Percentiles rank a stretch among this genome's conserved stretches.
phyloP scores from a whole-genome alignment of 306 rosid species.

The Dalbergia cultrata region DNA sequence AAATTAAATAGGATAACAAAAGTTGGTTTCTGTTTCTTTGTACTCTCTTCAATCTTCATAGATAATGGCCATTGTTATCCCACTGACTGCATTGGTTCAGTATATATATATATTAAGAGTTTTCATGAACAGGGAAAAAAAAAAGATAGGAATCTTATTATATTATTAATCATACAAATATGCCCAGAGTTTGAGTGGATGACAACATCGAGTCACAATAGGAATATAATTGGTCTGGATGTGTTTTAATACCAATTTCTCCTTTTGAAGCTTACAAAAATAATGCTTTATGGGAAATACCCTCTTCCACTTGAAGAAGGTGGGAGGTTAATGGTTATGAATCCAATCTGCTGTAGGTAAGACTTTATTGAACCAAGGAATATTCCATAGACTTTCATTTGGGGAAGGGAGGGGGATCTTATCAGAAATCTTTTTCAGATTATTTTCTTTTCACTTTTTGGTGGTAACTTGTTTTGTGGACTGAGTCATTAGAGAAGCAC shows the following conservation, averaged over 20 bases:
- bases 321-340: slow-evolving; percentile 10
- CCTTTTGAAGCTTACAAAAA: background rate
- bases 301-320: slow-evolving; percentile 35
- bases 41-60: background rate
- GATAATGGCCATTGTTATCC: background rate
- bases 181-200: background rate
- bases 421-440: background rate
- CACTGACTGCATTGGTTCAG: background rate
- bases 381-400: slow-evolving; percentile 2
- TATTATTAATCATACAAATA: background rate
- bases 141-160: background rate
- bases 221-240: background rate
- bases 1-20: too few species aligned
- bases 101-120: background rate
- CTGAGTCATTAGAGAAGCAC: slow-evolving; percentile 1
- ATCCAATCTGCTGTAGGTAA: slow-evolving; percentile 33
- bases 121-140: background rate
- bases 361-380: slow-evolving; percentile 41
- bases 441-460: background rate
- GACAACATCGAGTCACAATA: background rate
- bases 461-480: slow-evolving; percentile 6
- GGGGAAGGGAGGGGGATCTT: background rate
- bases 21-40: background rate
- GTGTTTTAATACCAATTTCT: background rate
- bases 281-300: background rate